These are phyloP conservation scores for Avena eriantha DNA, from an alignment of 176 grass and related monocot species.

Conservation along the genomic window DNA sequence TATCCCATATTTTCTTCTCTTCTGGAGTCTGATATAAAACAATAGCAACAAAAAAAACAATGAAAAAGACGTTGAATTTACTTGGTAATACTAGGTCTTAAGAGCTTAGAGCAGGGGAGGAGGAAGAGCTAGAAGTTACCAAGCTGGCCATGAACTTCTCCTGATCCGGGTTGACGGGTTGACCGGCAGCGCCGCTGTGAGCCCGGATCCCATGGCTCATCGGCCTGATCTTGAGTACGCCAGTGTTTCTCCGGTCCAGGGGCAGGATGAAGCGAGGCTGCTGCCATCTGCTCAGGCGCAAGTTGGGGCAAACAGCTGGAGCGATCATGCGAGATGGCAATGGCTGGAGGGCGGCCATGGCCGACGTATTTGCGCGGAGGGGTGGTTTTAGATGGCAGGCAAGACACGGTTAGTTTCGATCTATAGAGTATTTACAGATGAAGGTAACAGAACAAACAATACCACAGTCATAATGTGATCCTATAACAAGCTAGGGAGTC, in stretches of 20 bases:
- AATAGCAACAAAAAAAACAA: not conserved
- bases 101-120: not conserved
- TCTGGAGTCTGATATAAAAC: not conserved
- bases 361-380: too few relatives aligned
- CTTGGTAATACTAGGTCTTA: not conserved
- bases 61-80: too few relatives aligned
- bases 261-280: not conserved
- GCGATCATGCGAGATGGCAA: too few relatives aligned
- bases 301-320: too few relatives aligned
- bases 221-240: not conserved
- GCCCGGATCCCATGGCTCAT: not conserved
- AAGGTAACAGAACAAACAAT: too few relatives aligned
- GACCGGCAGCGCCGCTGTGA: not conserved
- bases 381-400: too few relatives aligned
- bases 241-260: not conserved
- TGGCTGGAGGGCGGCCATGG: too few relatives aligned
- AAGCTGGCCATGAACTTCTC: not conserved
- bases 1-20: constrained; percentile 17
- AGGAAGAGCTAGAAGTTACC: not conserved
- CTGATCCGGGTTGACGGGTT: not conserved
- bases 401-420: too few relatives aligned
- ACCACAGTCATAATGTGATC: too few relatives aligned
- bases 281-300: too few relatives aligned
- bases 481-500: too few relatives aligned
- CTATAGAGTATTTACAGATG: too few relatives aligned